Conservation (phyloP, 768 basidiomycete species). For the Russula dissimulans region DNA sequence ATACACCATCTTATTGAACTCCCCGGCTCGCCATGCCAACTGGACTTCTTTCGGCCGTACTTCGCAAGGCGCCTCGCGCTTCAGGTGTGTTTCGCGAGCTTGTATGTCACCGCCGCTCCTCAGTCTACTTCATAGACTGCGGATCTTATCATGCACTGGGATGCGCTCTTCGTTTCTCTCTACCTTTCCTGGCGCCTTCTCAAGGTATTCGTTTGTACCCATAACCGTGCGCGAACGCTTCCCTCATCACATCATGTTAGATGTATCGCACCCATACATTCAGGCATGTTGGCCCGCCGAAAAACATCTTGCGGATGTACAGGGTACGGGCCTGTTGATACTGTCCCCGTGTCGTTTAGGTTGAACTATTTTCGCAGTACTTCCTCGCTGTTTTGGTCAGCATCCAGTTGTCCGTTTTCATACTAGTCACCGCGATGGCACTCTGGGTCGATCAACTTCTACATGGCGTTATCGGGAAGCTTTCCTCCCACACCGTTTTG, state of each 20-base stretch:
- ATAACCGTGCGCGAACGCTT: neutral
- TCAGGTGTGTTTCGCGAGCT: slow-evolving; percentile 29
- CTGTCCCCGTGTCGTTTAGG: neutral
- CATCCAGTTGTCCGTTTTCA: slow-evolving; percentile 46
- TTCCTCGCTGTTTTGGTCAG: slow-evolving; percentile 47
- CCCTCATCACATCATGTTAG: slow-evolving; percentile 22
- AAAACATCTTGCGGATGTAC: slow-evolving; percentile 41
- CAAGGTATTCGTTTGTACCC: slow-evolving; percentile 25
- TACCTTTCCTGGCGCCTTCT: slow-evolving; percentile 41
- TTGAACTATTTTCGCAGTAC: slow-evolving; percentile 27
- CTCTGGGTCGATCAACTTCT: slow-evolving; percentile 50
- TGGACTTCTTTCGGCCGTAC: slow-evolving; percentile 39
- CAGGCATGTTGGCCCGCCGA: slow-evolving; percentile 45
- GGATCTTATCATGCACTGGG: slow-evolving; percentile 38
- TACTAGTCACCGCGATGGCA: slow-evolving; percentile 39
- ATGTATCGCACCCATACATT: slow-evolving; percentile 40
- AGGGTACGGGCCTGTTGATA: slow-evolving; percentile 28
- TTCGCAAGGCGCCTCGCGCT: slow-evolving; percentile 33
- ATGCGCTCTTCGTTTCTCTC: slow-evolving; percentile 33
- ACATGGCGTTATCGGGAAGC: slow-evolving; percentile 35
- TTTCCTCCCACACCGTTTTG: slow-evolving; percentile 33
- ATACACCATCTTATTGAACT: slow-evolving; percentile 33
- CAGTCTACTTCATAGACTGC: slow-evolving; percentile 31
- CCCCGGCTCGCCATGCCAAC: slow-evolving; percentile 38
- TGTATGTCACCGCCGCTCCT: neutral